A percentile compares a stretch with the other conserved stretches of the same genome.
Evolutionary conservation across 2,329 filamentous ascomycete genomes (phyloP).

Genomic region (Phyllosticta citrichinensis): DNA sequence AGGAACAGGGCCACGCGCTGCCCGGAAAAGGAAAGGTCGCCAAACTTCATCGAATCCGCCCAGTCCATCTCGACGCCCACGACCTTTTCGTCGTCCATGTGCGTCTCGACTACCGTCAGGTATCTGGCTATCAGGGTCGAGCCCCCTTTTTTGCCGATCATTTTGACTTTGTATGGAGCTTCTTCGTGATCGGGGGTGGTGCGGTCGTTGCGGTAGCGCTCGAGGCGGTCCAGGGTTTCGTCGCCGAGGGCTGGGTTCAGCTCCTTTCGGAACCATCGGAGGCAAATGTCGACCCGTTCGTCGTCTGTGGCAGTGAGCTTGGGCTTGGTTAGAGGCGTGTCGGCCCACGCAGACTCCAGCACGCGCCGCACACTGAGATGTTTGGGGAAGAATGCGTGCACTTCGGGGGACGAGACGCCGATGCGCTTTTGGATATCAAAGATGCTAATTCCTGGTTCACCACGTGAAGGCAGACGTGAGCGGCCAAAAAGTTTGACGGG

Average conservation of each 20-base stretch:
- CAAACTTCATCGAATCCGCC: slow-evolving; percentile 59
- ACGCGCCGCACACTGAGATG: slow-evolving; percentile 61
- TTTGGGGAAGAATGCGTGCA: slow-evolving; percentile 85
- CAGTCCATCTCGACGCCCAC: slow-evolving; percentile 40
- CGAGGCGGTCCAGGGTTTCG: slow-evolving; percentile 2
- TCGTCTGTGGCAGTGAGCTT: slow-evolving; percentile 49
- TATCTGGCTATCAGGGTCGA: not conserved
- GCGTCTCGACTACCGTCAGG: not conserved
- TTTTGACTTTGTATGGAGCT: not conserved
- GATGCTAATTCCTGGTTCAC: slow-evolving; percentile 66
- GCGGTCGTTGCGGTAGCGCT: not conserved
- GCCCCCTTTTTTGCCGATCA: not conserved
- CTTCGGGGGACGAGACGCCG: slow-evolving; percentile 87
- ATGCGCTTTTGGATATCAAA: slow-evolving; percentile 88
- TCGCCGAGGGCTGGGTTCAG: slow-evolving; percentile 46
- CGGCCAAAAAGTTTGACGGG: slow-evolving; percentile 80
- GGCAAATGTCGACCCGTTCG: slow-evolving; percentile 54
- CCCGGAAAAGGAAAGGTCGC: slow-evolving; percentile 65
- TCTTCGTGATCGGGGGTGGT: too few relatives aligned
- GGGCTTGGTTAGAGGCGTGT: slow-evolving; percentile 69
- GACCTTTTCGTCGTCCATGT: slow-evolving; percentile 8
- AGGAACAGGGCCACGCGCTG: slow-evolving; percentile 82
- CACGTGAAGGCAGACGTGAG: slow-evolving; percentile 65
- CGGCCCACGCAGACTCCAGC: slow-evolving; percentile 80
- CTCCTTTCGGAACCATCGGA: slow-evolving; percentile 70